These are phyloP conservation scores for Hymenotorrendiella dingleyae DNA, from an alignment of 2,329 filamentous ascomycete genomes.

Conservation along the genomic window DNA sequence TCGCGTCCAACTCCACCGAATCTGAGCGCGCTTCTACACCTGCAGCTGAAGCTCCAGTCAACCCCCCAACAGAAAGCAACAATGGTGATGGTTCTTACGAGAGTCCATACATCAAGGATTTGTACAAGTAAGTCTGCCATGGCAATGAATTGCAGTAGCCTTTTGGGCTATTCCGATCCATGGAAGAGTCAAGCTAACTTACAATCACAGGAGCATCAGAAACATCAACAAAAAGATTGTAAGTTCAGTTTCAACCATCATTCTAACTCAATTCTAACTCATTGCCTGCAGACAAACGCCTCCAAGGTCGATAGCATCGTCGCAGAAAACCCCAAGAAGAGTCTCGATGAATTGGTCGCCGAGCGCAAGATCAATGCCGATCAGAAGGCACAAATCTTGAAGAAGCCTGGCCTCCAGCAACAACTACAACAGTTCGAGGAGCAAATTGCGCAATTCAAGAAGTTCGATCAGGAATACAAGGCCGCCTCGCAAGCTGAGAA, in stretches of 20 bases:
- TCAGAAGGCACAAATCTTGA: slow-evolving; percentile 70
- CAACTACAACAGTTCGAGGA: slow-evolving; percentile 67
- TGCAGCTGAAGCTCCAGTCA: slow-evolving; percentile 40
- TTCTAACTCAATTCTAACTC: slow-evolving; percentile 13
- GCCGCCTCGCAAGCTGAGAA: slow-evolving; percentile 52
- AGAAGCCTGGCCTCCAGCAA: slow-evolving; percentile 66
- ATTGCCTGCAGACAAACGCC: slow-evolving; percentile 52
- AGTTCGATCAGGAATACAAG: slow-evolving; percentile 68
- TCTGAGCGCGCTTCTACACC: slow-evolving; percentile 42
- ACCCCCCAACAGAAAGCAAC: slow-evolving; percentile 36
- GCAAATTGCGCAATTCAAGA: slow-evolving; percentile 68
- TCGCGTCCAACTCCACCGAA: slow-evolving; percentile 43
- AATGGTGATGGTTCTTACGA: slow-evolving; percentile 55
- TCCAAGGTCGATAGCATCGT: slow-evolving; percentile 67
- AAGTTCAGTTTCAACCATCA: slow-evolving; percentile 34
- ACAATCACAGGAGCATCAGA: slow-evolving; percentile 67
- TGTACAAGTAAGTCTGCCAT: slow-evolving; percentile 69
- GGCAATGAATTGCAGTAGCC: too few relatives aligned
- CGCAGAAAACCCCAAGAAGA: slow-evolving; percentile 61
- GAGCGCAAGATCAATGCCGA: slow-evolving; percentile 72
- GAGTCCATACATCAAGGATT: slow-evolving; percentile 76
- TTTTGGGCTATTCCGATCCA: too few relatives aligned
- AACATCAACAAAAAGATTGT: slow-evolving; percentile 94
- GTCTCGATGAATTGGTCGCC: slow-evolving; percentile 66
- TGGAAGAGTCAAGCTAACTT: slow-evolving; percentile 16